A percentile compares a stretch with the other conserved stretches of the same genome.
Evolutionary conservation across 441 rosid species (phyloP).

Genomic region (Bocquillonia castaneifolia): DNA sequence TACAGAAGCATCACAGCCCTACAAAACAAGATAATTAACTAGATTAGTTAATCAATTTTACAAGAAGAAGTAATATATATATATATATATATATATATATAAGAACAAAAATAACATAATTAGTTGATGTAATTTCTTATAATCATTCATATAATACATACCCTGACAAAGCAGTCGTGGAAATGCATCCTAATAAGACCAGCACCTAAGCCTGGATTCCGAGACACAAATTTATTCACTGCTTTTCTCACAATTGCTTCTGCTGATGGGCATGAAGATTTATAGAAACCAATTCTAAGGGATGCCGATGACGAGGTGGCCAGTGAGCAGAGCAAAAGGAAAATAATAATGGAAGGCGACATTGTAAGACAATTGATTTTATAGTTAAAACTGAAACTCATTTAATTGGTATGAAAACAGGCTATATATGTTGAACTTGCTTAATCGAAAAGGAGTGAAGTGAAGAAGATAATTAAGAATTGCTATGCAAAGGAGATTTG

Average conservation of each 20-base stretch:
- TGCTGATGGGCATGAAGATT: slow-evolving; percentile 2
- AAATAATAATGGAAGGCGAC: background rate
- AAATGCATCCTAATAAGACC: slow-evolving; percentile 14
- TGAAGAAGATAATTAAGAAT: background rate
- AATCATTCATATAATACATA: background rate
- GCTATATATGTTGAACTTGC: too few relatives aligned
- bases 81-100: too few relatives aligned
- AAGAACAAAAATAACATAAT: too few relatives aligned
- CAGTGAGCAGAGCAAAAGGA: background rate
- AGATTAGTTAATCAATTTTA: too few relatives aligned
- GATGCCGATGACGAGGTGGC: background rate
- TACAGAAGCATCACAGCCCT: slow-evolving; percentile 2
- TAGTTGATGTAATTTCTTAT: too few relatives aligned
- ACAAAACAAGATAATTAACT: too few relatives aligned
- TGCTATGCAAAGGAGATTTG: too few relatives aligned
- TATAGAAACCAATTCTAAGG: background rate
- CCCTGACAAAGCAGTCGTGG: slow-evolving; percentile 3
- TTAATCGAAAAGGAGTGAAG: too few relatives aligned
- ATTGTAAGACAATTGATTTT: background rate
- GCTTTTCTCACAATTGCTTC: background rate
- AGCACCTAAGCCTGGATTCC: slow-evolving; percentile 2
- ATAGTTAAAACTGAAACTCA: too few relatives aligned
- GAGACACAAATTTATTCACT: background rate
- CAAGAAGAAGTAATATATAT: too few relatives aligned
- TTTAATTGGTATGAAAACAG: too few relatives aligned